A percentile compares a stretch with the other conserved stretches of the same genome.
phyloP scores from a whole-genome alignment of 306 rosid species.

The Sechiopsis laciniata region DNA sequence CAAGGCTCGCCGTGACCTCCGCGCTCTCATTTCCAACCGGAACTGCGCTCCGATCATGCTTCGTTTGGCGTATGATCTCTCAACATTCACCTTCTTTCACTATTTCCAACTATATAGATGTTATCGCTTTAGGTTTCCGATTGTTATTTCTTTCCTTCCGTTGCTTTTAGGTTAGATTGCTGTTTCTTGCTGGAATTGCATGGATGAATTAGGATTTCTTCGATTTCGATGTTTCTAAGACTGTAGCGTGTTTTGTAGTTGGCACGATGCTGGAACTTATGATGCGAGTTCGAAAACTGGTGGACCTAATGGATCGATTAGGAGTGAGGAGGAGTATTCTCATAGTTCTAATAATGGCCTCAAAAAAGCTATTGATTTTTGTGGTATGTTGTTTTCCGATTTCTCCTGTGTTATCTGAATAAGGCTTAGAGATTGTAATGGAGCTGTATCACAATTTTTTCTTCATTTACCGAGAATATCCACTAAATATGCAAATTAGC shows the following conservation, averaged over 20 bases:
- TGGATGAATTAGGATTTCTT: neutral
- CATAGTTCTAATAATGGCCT: constrained; percentile 78
- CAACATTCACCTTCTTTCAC: constrained; percentile 11
- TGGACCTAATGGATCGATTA: constrained; percentile 85
- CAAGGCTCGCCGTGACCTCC: constrained; percentile 87
- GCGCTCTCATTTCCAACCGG: constrained; percentile 70
- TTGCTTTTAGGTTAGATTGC: neutral
- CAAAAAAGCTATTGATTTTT: constrained; percentile 81
- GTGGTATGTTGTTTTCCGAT: constrained; percentile 38
- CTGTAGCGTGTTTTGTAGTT: constrained; percentile 34
- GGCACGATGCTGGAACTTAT: constrained; percentile 98
- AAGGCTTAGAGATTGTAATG: neutral
- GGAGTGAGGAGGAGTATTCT: constrained; percentile 73
- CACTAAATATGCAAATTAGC: neutral
- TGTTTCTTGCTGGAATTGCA: too few species aligned
- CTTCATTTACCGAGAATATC: neutral
- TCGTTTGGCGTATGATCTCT: constrained; percentile 61
- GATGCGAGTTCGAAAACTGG: constrained; percentile 69
- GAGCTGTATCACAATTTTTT: neutral
- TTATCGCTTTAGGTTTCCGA: neutral
- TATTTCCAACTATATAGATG: neutral
- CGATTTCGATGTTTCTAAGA: neutral
- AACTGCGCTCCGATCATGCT: constrained; percentile 93
- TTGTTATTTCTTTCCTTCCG: neutral
- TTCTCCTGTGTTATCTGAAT: neutral